A percentile compares a stretch with the other conserved stretches of the same genome.
phyloP scores from a whole-genome alignment of 257 asterid species.

The Nicotiana tomentosiformis region DNA sequence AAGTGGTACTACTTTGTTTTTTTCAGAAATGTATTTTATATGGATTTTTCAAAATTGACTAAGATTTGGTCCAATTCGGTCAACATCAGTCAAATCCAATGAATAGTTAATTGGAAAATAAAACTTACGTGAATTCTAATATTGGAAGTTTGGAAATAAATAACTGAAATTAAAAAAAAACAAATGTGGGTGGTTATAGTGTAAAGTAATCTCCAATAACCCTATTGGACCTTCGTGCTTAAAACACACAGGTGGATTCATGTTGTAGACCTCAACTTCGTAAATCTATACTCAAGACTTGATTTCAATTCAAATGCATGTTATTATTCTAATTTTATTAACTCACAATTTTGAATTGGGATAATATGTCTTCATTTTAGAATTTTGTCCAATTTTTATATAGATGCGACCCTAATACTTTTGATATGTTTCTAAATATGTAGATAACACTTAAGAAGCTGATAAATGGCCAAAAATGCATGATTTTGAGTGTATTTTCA shows the following conservation, averaged over 20 bases:
- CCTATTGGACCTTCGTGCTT: not conserved
- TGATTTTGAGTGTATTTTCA: too few relatives aligned
- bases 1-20: not conserved
- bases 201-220: too few relatives aligned
- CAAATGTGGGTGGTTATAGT: too few relatives aligned
- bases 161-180: too few relatives aligned
- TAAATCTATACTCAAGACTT: not conserved
- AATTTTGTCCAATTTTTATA: too few relatives aligned
- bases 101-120: not conserved
- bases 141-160: not conserved
- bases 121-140: not conserved
- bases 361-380: too few relatives aligned
- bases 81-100: not conserved
- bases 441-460: too few relatives aligned
- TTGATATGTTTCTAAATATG: too few relatives aligned
- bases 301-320: not conserved
- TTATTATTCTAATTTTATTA: too few relatives aligned
- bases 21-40: not conserved
- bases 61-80: not conserved
- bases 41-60: not conserved
- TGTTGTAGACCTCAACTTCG: not conserved
- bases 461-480: too few relatives aligned
- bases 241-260: not conserved
- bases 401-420: too few relatives aligned
- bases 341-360: too few relatives aligned